A percentile compares a stretch with the other conserved stretches of the same genome.
These are phyloP conservation scores for Naegleria fowleri DNA, from an alignment of 208 protist species.

Conservation along the genomic window DNA sequence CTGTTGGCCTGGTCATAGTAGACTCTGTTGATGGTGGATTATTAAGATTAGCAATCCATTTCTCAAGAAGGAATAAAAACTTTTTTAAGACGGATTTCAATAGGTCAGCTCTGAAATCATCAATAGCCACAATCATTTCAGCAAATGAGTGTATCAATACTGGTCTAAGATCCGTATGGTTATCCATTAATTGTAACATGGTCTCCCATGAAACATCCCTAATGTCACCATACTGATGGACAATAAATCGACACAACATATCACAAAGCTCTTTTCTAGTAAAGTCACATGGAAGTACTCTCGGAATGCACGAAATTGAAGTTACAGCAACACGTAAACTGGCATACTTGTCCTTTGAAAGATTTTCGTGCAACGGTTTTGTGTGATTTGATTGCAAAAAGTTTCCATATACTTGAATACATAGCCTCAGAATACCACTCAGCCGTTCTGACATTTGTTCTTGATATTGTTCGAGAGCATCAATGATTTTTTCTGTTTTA, in stretches of 20 bases:
- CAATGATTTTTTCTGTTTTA: neutral
- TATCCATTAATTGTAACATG: neutral
- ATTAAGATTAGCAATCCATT: neutral
- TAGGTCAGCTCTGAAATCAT: neutral
- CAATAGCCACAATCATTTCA: neutral
- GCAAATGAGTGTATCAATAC: neutral
- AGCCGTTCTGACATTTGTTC: neutral
- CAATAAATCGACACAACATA: constrained; percentile 14
- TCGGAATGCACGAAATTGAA: neutral
- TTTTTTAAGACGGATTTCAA: neutral
- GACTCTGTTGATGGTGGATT: neutral
- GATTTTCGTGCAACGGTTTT: neutral
- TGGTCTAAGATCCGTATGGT: neutral
- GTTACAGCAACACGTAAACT: neutral
- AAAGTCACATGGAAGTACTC: neutral
- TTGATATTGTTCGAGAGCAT: neutral
- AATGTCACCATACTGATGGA: constrained; percentile 20
- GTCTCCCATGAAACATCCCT: constrained; percentile 19
- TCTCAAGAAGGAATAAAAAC: neutral
- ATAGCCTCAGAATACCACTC: neutral
- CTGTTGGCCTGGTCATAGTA: neutral
- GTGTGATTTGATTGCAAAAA: neutral
- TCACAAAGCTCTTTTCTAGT: neutral
- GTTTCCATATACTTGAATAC: neutral
- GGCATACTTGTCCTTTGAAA: constrained; percentile 1